Conservation (phyloP, 768 basidiomycete species). For the Tricholoma matsutake region DNA sequence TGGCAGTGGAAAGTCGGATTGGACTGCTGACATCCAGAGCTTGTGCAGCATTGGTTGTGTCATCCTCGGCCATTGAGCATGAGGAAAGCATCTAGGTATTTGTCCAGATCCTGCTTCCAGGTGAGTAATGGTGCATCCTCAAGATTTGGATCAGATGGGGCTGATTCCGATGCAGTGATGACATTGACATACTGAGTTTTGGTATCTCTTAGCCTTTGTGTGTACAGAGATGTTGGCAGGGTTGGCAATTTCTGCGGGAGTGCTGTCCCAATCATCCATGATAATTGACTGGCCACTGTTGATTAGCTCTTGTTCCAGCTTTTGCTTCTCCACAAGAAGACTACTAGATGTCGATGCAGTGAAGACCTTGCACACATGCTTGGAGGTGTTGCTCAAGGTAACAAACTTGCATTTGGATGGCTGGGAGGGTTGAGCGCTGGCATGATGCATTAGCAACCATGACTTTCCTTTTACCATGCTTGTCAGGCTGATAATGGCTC, state of each 20-base stretch:
- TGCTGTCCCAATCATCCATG: not conserved
- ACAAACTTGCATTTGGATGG: not conserved
- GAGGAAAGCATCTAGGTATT: conserved; percentile 11
- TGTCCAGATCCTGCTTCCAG: conserved; percentile 12
- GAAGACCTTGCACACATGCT: not conserved
- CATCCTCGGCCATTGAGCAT: conserved; percentile 14
- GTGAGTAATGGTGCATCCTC: conserved; percentile 16
- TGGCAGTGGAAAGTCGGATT: conserved; percentile 7
- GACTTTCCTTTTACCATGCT: not conserved
- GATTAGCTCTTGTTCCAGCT: not conserved
- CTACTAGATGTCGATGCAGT: not conserved
- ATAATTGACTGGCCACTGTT: not conserved
- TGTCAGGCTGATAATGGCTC: not conserved
- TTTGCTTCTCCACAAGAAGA: not conserved
- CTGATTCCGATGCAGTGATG: not conserved
- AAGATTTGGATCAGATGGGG: not conserved
- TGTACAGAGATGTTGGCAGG: not conserved
- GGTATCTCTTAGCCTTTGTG: not conserved
- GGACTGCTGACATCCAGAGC: conserved; percentile 1
- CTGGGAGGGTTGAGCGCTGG: not conserved
- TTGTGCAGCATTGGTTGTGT: conserved; percentile 1
- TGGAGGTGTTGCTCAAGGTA: not conserved
- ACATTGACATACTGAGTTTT: not conserved
- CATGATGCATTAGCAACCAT: not conserved
- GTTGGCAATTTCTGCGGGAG: not conserved